phyloP scores from a whole-genome alignment of 495 filamentous ascomycete species.

The Aspergillus sclerotioniger region DNA sequence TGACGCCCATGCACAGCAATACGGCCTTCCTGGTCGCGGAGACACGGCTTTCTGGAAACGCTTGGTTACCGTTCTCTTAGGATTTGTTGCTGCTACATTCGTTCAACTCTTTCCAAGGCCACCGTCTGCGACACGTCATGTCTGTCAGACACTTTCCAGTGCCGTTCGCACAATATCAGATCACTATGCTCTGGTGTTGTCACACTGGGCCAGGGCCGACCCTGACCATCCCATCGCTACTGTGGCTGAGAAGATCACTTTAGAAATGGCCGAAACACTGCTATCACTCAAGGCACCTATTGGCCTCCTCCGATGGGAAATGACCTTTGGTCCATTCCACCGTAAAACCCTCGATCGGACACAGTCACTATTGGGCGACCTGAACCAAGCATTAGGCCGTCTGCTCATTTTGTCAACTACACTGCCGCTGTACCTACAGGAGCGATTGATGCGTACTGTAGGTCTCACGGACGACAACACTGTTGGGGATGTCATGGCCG shows the following conservation, averaged over 20 bases:
- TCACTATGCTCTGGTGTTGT: constrained; percentile 41
- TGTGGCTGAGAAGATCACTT: constrained; percentile 28
- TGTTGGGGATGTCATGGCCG: constrained; percentile 39
- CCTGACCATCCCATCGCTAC: constrained; percentile 17
- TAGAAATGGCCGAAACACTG: constrained; percentile 29
- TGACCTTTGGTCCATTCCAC: constrained; percentile 35
- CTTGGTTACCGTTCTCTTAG: constrained; percentile 36
- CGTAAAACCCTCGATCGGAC: constrained; percentile 28
- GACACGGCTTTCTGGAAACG: constrained; percentile 43
- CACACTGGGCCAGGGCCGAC: constrained; percentile 29
- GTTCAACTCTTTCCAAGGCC: constrained; percentile 42
- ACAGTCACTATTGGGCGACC: constrained; percentile 29
- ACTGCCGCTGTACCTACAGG: constrained; percentile 31
- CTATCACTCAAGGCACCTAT: constrained; percentile 28
- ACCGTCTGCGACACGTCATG: constrained; percentile 37
- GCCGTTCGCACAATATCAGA: constrained; percentile 35
- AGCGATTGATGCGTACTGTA: constrained; percentile 17
- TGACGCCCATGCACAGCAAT: constrained; percentile 33
- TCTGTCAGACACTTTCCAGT: constrained; percentile 38
- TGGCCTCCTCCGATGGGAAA: constrained; percentile 31
- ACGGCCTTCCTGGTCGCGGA: constrained; percentile 39
- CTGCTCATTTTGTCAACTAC: constrained; percentile 32
- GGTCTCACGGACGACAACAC: constrained; percentile 32
- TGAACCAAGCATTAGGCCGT: constrained; percentile 34
- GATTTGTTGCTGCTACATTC: constrained; percentile 33